A percentile compares a stretch with the other conserved stretches of the same genome.
Evolutionary conservation across 2,329 filamentous ascomycete genomes (phyloP).

Genomic region (Thermomyces lanuginosus): DNA sequence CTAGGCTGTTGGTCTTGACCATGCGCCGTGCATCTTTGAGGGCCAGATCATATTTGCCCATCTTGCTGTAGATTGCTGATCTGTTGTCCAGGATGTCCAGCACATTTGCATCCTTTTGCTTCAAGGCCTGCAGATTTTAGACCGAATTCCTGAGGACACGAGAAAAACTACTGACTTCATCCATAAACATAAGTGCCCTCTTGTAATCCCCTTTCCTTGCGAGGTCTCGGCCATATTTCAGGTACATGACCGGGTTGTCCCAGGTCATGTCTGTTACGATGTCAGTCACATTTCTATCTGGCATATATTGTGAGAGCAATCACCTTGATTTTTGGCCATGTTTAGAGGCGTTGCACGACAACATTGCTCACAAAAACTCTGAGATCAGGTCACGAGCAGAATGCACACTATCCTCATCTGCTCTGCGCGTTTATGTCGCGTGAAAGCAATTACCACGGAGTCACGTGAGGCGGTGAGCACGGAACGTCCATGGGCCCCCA

Average conservation of each 20-base stretch:
- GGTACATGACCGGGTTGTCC: slow-evolving; percentile 14
- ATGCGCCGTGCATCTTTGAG: slow-evolving; percentile 42
- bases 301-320: too few species aligned
- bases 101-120: slow-evolving; percentile 15
- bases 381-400: too few species aligned
- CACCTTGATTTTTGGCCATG: too few species aligned
- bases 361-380: too few species aligned
- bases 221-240: slow-evolving; percentile 26
- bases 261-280: too few species aligned
- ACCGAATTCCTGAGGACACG: too few species aligned
- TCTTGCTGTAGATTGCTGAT: slow-evolving; percentile 38
- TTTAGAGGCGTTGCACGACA: too few species aligned
- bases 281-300: too few species aligned
- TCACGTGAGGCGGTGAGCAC: slow-evolving; percentile 6
- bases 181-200: slow-evolving; percentile 29
- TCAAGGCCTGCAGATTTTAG: slow-evolving; percentile 22
- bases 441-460: slow-evolving; percentile 3
- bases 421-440: too few species aligned
- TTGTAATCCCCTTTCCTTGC: slow-evolving; percentile 29
- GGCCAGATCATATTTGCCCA: slow-evolving; percentile 34
- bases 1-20: slow-evolving; percentile 34
- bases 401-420: too few species aligned
- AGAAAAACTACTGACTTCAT: too few species aligned
- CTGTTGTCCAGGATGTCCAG: slow-evolving; percentile 37
- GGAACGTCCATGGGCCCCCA: background rate